Base-by-base conservation (phyloP, 2,329 filamentous ascomycete species). In the Colletotrichum magnum region DNA sequence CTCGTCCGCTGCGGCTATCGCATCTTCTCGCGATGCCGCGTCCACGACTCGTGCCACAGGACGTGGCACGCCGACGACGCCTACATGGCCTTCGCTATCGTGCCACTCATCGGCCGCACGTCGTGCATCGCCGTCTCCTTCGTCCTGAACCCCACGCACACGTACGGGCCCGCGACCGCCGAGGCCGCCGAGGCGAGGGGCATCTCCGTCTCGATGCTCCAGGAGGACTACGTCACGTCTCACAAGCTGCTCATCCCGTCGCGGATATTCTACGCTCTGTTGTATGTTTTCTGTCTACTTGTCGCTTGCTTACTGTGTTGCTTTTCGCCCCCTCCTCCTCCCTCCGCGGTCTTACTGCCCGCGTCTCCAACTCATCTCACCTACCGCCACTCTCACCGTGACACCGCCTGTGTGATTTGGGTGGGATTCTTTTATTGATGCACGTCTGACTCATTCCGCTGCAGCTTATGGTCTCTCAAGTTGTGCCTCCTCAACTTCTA, bases 1-100 rank as follows among this genome's bases (percentile, higher is more conserved):
- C 41, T 77, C 59, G 68, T 72, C 26, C 77, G 77, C 54, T 76
- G 75, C 53, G 36, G 70, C 32, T 78, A 78, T 64, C 76, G 77
- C 18, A 21, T 76, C 9, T 18, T 78, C 2, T 74, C 68, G 58
- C 75, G 74, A 18, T 78, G 77, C 64, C 70, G 71, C 21, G 63
- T 73, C 10, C 77, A 78, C 69, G 57, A 52, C 12, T 72, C 73
- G 26, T 78, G 77, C 66, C 77, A 78, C 58, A 75, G 77, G 1
- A 73, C 58, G 18, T 78, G 77, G 77, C 77, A 75, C 68, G 71
- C 72, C 70, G 77, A 78, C 68, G 77, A 78, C 56, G 73, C 75
- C 39, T 78, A 77, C 72, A 78, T 78, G 75, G 76, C 75, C 16
- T 70, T 78, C 7, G 76, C 77, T 5, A 71, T 78, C 6, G 51